Evolutionary conservation across 192 early-diverging fungal species (phyloP).

Genomic region (Radiomyces spectabilis): DNA sequence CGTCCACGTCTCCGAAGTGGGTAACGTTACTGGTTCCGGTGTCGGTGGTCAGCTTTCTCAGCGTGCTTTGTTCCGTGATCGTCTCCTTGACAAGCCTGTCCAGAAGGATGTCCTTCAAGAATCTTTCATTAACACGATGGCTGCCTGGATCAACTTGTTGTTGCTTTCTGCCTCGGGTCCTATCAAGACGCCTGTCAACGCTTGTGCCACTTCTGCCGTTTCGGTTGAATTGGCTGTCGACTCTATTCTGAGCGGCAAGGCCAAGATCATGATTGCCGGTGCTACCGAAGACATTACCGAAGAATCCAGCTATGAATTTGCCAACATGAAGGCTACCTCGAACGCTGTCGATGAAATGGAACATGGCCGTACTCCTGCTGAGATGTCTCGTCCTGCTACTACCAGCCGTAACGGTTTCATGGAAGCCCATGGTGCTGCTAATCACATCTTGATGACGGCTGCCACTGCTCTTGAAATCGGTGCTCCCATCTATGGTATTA

Average conservation of each 20-base stretch:
- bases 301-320: conserved; percentile 91
- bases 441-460: conserved; percentile 87
- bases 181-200: conserved; percentile 90
- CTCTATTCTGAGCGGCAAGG: conserved; percentile 82
- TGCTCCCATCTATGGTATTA: conserved; percentile 85
- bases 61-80: conserved; percentile 72
- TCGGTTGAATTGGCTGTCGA: conserved; percentile 91
- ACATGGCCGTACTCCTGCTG: conserved; percentile 74
- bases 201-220: conserved; percentile 87
- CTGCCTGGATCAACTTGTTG: conserved; percentile 97
- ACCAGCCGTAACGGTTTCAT: conserved; percentile 88
- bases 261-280: conserved; percentile 89
- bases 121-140: conserved; percentile 92
- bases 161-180: conserved; percentile 88
- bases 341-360: conserved; percentile 79
- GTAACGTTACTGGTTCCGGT: conserved; percentile 85
- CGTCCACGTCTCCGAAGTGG: conserved; percentile 90
- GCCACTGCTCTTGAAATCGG: conserved; percentile 86
- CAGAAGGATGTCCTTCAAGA: conserved; percentile 94
- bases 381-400: conserved; percentile 89
- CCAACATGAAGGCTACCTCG: conserved; percentile 92
- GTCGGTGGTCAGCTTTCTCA: conserved; percentile 80
- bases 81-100: conserved; percentile 72
- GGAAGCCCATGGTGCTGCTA: conserved; percentile 86
- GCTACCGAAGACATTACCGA: conserved; percentile 92